A percentile compares a stretch with the other conserved stretches of the same genome.
phyloP scores from a whole-genome alignment of 306 rosid species.

The Quercus glauca region DNA sequence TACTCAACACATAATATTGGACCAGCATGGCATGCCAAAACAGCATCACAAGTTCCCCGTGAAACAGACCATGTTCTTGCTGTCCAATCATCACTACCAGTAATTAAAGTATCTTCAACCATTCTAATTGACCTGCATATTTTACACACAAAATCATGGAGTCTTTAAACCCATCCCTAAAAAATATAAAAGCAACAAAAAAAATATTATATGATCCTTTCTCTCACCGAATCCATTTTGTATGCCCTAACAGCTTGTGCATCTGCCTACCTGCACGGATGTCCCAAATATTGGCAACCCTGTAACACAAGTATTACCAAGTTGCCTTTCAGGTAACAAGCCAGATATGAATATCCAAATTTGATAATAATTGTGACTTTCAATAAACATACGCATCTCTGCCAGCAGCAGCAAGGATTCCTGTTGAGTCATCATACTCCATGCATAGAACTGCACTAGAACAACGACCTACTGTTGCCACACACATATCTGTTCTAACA shows the following conservation, averaged over 20 bases:
- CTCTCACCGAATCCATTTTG: conserved; percentile 86
- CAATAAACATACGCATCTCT: conserved; percentile 80
- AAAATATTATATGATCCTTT: conserved; percentile 8
- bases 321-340: conserved; percentile 25
- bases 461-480: conserved; percentile 97
- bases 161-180: conserved; percentile 11
- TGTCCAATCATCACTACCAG: conserved; percentile 99
- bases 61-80: conserved; percentile 95
- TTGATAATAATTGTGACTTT: conserved; percentile 7
- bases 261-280: conserved; percentile 88
- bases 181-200: conserved; percentile 2
- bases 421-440: conserved; percentile 97
- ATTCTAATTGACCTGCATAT: conserved; percentile 87
- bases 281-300: conserved; percentile 93
- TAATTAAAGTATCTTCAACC: conserved; percentile 87
- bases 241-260: conserved; percentile 96
- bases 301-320: conserved; percentile 33
- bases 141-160: conserved; percentile 12
- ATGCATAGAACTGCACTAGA: conserved; percentile 94
- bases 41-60: conserved; percentile 96
- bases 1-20: conserved; percentile 88
- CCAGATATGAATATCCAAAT: conserved; percentile 13
- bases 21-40: conserved; percentile 98
- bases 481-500: conserved; percentile 97
- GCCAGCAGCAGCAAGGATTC: conserved; percentile 90